Conservation (phyloP, 768 basidiomycete species). For the Porphyrellus cyaneotinctus region DNA sequence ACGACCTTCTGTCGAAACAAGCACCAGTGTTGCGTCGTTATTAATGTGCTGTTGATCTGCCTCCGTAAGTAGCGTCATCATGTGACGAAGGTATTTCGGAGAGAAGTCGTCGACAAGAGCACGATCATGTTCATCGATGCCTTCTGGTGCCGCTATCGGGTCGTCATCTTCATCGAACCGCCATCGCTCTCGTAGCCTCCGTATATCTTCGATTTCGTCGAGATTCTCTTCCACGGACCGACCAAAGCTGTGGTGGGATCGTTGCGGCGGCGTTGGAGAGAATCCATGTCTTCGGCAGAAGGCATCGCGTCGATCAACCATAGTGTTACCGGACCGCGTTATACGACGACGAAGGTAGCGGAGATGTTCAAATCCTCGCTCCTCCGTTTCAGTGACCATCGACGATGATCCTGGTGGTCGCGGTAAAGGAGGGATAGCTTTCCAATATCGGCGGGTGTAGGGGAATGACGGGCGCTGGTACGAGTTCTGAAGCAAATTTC, state of each 20-base stretch:
- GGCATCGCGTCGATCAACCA: slow-evolving; percentile 65
- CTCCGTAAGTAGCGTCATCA: slow-evolving; percentile 56
- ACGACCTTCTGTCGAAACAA: slow-evolving; percentile 46
- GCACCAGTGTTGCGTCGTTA: slow-evolving; percentile 47
- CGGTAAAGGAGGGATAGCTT: slow-evolving; percentile 46
- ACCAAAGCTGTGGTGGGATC: slow-evolving; percentile 12
- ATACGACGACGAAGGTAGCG: slow-evolving; percentile 59
- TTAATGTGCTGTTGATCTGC: slow-evolving; percentile 46
- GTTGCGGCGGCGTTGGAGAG: slow-evolving; percentile 2
- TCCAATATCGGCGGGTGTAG: slow-evolving; percentile 63
- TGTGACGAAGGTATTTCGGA: slow-evolving; percentile 51
- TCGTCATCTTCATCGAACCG: slow-evolving; percentile 63
- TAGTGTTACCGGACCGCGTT: slow-evolving; percentile 78
- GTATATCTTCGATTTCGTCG: slow-evolving; percentile 35
- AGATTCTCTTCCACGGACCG: slow-evolving; percentile 26
- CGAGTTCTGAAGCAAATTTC: slow-evolving; percentile 44
- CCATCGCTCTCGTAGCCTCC: slow-evolving; percentile 57
- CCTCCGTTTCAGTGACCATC: slow-evolving; percentile 16
- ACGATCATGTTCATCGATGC: slow-evolving; percentile 65
- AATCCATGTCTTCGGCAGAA: slow-evolving; percentile 26
- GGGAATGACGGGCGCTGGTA: slow-evolving; percentile 64
- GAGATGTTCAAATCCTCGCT: slow-evolving; percentile 22
- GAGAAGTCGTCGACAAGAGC: slow-evolving; percentile 70
- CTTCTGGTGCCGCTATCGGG: slow-evolving; percentile 51
- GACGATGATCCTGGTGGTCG: slow-evolving; percentile 31